Base-by-base conservation (phyloP, 345 rosid species). In the Lumnitzera racemosa region DNA sequence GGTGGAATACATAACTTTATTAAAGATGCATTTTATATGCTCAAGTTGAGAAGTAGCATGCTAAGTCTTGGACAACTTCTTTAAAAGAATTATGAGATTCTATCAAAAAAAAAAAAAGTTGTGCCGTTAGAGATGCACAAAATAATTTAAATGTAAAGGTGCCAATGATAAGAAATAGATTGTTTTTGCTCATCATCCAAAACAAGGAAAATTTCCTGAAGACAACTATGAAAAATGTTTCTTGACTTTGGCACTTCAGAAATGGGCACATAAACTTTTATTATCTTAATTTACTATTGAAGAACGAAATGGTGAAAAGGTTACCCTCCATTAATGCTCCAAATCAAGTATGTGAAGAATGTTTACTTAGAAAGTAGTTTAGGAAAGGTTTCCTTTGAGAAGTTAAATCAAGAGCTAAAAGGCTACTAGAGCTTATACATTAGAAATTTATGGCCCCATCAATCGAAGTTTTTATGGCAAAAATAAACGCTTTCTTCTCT, bases 1-100 rank as follows among this genome's bases (percentile, higher is more conserved):
- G 41, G 61, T 52, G 51, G n/a, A 9, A n/a, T 29, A 0, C 49
- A 16, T 12, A 0, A 15, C 0, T 50, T 27, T 53, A 61, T 66
- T 11, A n/a, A 46, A 25, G 15, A 70, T 65, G 66, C 59, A 2
- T 59, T 47, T 27, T 49, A 49, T 51, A 47, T 51, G 1, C 51
- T 23, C 0, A 54, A 51, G 7, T n/a, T 31, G 48, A 10, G 4
- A 24, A 62, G 12, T 13, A 62, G 29, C 16, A 46, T 53, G 13
- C 13, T 62, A 29, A 15, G 46, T 53, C 23, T 62, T 6, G 24
- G 4, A 12, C 50, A 62, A 15, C 46, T 52, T 12, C 5, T 61
- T 10, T 49, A 61, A 12, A 51, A 16, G 27, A 36, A 48, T 2
- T 51, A 61, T 17, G 27, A n/a, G 13, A 12, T 20, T 20, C 20